A percentile compares a stretch with the other conserved stretches of the same genome.
Conservation (phyloP, 768 basidiomycete species). For the Collybia nuda region DNA sequence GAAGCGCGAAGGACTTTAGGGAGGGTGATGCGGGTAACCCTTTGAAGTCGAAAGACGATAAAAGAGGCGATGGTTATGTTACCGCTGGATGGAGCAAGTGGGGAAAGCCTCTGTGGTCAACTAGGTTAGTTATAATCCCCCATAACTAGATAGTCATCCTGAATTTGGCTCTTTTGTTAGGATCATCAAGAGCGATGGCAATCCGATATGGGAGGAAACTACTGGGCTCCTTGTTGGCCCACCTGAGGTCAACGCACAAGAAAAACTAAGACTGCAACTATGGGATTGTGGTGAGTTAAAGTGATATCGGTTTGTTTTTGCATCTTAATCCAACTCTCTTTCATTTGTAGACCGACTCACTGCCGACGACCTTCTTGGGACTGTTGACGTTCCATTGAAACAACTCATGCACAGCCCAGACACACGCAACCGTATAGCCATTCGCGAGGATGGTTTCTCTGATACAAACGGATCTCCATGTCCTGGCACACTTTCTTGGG, state of each 20-base stretch:
- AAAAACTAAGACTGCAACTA: conserved; percentile 60
- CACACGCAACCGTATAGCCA: conserved; percentile 45
- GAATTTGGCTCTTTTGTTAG: conserved; percentile 20
- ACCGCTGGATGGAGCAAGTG: conserved; percentile 64
- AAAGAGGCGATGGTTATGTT: conserved; percentile 54
- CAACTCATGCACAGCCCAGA: conserved; percentile 30
- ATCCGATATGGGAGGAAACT: conserved; percentile 73
- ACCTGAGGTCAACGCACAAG: conserved; percentile 66
- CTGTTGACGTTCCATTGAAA: conserved; percentile 39
- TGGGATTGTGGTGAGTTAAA: conserved; percentile 64
- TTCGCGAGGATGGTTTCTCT: conserved; percentile 46
- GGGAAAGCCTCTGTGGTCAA: conserved; percentile 68
- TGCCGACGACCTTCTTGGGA: conserved; percentile 50
- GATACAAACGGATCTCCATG: conserved; percentile 25
- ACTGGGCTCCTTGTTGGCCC: conserved; percentile 59
- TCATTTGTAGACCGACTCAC: conserved; percentile 35
- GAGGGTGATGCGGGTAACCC: conserved; percentile 34
- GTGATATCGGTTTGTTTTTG: not conserved
- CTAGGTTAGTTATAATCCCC: conserved; percentile 31
- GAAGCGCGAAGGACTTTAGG: conserved; percentile 54
- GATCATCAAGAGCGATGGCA: conserved; percentile 60
- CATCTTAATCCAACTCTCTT: not conserved
- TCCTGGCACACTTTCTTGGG: conserved; percentile 44
- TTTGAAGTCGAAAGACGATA: conserved; percentile 28
- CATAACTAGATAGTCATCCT: no score